Evolutionary conservation across 2,329 filamentous ascomycete species (phyloP).

Genomic region (Neodidymelliopsis sp.): DNA sequence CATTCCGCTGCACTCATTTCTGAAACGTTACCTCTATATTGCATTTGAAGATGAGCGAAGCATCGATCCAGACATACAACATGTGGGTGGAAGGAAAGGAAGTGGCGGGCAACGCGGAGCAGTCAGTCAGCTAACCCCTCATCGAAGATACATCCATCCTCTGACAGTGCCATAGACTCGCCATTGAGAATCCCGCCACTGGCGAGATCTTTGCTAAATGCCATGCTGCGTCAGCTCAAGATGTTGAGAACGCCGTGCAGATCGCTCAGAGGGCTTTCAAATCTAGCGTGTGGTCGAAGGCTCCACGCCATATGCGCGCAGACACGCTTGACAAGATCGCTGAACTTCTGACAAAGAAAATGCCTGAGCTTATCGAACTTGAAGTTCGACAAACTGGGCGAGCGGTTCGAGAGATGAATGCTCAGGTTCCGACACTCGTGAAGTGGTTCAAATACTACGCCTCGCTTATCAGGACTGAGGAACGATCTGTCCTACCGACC

Average conservation of each 20-base stretch:
- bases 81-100: constrained; percentile 57
- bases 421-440: constrained; percentile 70
- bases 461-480: constrained; percentile 70
- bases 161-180: constrained; percentile 52
- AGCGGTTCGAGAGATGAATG: constrained; percentile 72
- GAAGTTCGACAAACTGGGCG: constrained; percentile 75
- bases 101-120: constrained; percentile 52
- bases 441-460: constrained; percentile 78
- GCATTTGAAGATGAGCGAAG: constrained; percentile 18
- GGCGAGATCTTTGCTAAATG: constrained; percentile 62
- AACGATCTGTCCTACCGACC: constrained; percentile 71
- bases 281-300: constrained; percentile 64
- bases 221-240: constrained; percentile 56
- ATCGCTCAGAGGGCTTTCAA: constrained; percentile 58
- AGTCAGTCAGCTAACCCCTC: constrained; percentile 51
- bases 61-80: constrained; percentile 23
- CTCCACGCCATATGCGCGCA: constrained; percentile 65
- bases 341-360: constrained; percentile 58
- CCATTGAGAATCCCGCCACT: constrained; percentile 62
- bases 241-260: constrained; percentile 54
- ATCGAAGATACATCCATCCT: constrained; percentile 9
- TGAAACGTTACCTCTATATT: background rate
- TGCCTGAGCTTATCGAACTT: constrained; percentile 66
- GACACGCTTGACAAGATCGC: constrained; percentile 69
- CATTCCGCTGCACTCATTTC: background rate